A percentile compares a stretch with the other conserved stretches of the same genome.
These are phyloP conservation scores for Plasmopara halstedii DNA, from an alignment of 352 stramenopile genomes.

Conservation along the genomic window DNA sequence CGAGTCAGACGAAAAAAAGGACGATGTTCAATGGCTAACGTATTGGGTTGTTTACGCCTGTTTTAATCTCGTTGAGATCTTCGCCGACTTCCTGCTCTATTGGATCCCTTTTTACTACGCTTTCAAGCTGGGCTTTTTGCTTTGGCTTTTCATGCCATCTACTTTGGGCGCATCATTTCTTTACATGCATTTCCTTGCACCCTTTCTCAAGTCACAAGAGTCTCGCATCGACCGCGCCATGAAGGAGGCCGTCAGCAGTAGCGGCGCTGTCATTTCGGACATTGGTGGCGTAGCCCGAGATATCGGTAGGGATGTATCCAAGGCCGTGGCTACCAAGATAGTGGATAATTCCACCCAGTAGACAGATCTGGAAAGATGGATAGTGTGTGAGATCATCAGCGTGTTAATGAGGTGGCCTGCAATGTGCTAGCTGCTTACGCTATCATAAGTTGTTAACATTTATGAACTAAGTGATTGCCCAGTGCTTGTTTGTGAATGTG, in stretches of 20 bases:
- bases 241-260: slow-evolving; percentile 74
- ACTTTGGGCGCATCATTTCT: slow-evolving; percentile 93
- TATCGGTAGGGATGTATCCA: slow-evolving; percentile 63
- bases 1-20: slow-evolving; percentile 66
- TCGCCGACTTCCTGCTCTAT: slow-evolving; percentile 94
- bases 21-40: slow-evolving; percentile 90
- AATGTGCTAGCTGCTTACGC: too few species aligned
- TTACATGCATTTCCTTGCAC: slow-evolving; percentile 91
- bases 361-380: background rate
- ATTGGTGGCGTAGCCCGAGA: slow-evolving; percentile 71
- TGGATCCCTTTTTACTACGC: slow-evolving; percentile 98
- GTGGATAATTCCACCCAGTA: slow-evolving; percentile 42
- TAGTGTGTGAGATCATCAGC: slow-evolving; percentile 7
- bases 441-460: too few species aligned
- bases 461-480: too few species aligned
- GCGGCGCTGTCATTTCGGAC: slow-evolving; percentile 69
- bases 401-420: too few species aligned
- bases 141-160: slow-evolving; percentile 97
- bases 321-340: slow-evolving; percentile 69
- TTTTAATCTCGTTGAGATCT: slow-evolving; percentile 96
- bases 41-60: slow-evolving; percentile 98
- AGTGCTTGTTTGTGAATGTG: too few species aligned
- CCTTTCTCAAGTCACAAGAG: slow-evolving; percentile 80
- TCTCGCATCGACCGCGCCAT: slow-evolving; percentile 78
- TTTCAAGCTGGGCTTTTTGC: slow-evolving; percentile 96